Conservation (phyloP, 139 green algal genomes). For the Chlamydomonas sp. region DNA sequence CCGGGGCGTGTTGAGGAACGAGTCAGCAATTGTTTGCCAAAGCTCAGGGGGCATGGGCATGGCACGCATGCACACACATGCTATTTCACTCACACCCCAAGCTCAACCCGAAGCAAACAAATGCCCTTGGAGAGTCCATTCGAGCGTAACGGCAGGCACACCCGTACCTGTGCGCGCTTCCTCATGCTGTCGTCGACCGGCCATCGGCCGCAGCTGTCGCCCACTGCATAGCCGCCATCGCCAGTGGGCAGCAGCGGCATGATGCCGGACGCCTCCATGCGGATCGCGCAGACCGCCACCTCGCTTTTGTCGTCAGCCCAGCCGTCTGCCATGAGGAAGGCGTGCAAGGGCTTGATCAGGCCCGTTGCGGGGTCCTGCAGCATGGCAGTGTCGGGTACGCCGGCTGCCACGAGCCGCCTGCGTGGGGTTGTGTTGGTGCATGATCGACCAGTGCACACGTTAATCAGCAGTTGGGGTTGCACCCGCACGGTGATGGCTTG, state of each 20-base stretch:
- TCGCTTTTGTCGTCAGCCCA: conserved; percentile 7
- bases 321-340: conserved; percentile 26
- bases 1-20: background rate
- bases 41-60: background rate
- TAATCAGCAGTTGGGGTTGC: background rate
- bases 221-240: background rate
- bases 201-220: conserved; percentile 24
- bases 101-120: conserved; percentile 1
- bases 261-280: conserved; percentile 4
- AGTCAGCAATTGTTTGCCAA: background rate
- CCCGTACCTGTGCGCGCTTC: conserved; percentile 8
- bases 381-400: conserved; percentile 1
- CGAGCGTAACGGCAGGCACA: background rate
- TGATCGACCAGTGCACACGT: background rate
- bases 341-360: conserved; percentile 15
- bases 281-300: conserved; percentile 5
- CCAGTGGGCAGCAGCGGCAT: conserved; percentile 11
- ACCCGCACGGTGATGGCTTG: too few relatives aligned
- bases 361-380: background rate
- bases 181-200: conserved; percentile 5
- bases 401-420: conserved; percentile 2
- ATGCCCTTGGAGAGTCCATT: background rate
- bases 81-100: background rate
- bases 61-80: background rate
- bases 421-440: background rate